Evolutionary conservation across 1,284 basidiomycete species (phyloP).

Genomic region (Pisolithus thermaeus): DNA sequence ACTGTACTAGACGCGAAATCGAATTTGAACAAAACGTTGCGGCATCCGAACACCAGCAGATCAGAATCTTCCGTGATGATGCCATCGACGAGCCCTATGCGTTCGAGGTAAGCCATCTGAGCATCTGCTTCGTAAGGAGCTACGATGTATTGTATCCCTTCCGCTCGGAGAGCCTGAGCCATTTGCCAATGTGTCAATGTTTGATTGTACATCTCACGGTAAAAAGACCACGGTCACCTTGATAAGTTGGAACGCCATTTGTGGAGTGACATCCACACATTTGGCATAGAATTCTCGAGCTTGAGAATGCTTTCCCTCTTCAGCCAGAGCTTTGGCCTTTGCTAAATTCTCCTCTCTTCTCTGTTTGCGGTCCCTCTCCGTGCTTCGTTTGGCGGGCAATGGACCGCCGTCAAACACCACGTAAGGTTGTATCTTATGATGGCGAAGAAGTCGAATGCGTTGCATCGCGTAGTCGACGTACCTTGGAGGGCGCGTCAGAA

Average conservation of each 20-base stretch:
- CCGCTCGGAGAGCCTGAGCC: constrained; percentile 72
- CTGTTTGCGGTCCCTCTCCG: constrained; percentile 78
- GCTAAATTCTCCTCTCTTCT: constrained; percentile 63
- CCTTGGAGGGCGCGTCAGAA: constrained; percentile 36
- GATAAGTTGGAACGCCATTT: constrained; percentile 97
- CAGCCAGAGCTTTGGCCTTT: constrained; percentile 66
- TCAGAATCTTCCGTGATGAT: constrained; percentile 99
- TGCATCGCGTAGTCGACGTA: constrained; percentile 98
- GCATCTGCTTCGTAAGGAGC: constrained; percentile 99
- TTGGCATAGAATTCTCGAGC: constrained; percentile 89
- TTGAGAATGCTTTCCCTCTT: constrained; percentile 72
- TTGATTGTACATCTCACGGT: neutral
- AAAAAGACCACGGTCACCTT: constrained; percentile 52
- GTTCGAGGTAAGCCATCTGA: constrained; percentile 91
- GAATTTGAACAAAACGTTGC: constrained; percentile 82
- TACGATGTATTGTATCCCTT: constrained; percentile 81
- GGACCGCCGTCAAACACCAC: constrained; percentile 97
- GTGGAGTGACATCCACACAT: constrained; percentile 92
- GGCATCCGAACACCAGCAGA: constrained; percentile 93
- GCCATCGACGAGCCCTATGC: constrained; percentile 77
- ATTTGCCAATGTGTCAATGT: constrained; percentile 7
- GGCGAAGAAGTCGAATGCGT: constrained; percentile 78
- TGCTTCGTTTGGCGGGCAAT: constrained; percentile 89
- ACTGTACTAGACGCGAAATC: constrained; percentile 69
- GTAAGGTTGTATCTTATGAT: constrained; percentile 84